Evolutionary conservation across 352 stramenopile genomes (phyloP).

Genomic region (Phytophthora melonis): DNA sequence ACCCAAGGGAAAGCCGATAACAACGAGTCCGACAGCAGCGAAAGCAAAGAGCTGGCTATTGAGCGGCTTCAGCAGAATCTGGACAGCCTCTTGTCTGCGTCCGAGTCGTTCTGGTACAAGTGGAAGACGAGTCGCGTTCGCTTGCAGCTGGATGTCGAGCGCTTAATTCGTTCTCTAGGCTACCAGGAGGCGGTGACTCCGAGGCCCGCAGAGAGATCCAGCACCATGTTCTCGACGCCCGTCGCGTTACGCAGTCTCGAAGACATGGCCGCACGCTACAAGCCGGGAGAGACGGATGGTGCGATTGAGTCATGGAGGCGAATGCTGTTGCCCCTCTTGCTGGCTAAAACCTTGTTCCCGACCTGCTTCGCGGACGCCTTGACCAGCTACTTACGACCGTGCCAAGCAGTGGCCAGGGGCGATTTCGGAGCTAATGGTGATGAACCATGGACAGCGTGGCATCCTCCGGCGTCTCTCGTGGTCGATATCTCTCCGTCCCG

Average conservation of each 20-base stretch:
- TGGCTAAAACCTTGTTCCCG: conserved; percentile 55
- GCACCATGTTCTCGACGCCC: neutral
- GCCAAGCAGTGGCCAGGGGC: neutral
- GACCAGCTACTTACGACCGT: conserved; percentile 14
- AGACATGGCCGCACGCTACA: conserved; percentile 10
- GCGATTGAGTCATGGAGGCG: neutral
- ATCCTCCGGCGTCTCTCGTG: conserved; percentile 20
- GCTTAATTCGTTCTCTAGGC: conserved; percentile 22
- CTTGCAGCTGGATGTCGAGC: conserved; percentile 28
- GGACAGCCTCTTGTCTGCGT: conserved; percentile 20
- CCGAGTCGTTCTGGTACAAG: conserved; percentile 56
- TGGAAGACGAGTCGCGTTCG: conserved; percentile 50
- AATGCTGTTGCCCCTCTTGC: conserved; percentile 27
- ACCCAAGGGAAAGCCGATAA: neutral
- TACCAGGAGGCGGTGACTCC: conserved; percentile 15
- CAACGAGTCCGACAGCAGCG: neutral
- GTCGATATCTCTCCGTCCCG: conserved; percentile 27
- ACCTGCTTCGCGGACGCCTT: conserved; percentile 33
- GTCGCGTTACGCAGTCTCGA: conserved; percentile 17
- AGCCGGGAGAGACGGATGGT: neutral
- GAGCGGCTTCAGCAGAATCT: conserved; percentile 14
- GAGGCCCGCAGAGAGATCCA: neutral
- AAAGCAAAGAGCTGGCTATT: conserved; percentile 17
- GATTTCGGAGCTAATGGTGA: neutral
- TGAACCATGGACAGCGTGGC: conserved; percentile 13